Evolutionary conservation across 1,284 basidiomycete genomes (phyloP), one percentile per base, ranked within the genome.

Genomic region (Papiliotrema nemorosa): DNA sequence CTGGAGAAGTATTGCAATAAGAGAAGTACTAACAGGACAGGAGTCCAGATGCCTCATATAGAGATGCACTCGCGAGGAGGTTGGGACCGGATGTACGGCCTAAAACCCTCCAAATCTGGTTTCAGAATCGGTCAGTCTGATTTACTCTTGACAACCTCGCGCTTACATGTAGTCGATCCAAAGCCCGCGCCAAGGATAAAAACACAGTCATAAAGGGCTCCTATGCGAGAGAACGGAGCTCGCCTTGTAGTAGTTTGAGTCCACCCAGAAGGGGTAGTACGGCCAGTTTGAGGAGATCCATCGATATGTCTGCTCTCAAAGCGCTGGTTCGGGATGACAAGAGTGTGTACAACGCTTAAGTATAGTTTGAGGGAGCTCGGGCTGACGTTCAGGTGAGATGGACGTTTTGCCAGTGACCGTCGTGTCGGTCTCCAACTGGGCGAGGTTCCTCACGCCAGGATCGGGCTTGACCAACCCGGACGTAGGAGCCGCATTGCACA

Each of bases 101-200:
- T 2, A 66, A 67, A 44, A 67, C 67, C 1, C 49, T 70, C 10
- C 64, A 68, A 38, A 66, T 68, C 21, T 70, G 67, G 67, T 70
- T 70, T 35, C 66, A 68, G 49, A 70, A 70, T 44, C 47, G 67
- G 63, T 67, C n/a, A 50, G 59, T 45, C n/a, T 5, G 13, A 3
- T 13, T 31, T 13, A 3, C 18, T 31, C 5, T 18, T n/a, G n/a
- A n/a, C n/a, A n/a, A n/a, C n/a, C n/a, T n/a, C n/a, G n/a, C n/a
- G n/a, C n/a, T n/a, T n/a, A n/a, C n/a, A n/a, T n/a, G n/a, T n/a
- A n/a, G n/a, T n/a, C n/a, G 66, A 12, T 68, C 63, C 18, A 68
- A 68, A 35, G 53, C 64, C 20, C 53, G 63, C 18, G 64, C 66
- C 0, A 70, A 63, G 37, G 67, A 67, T 33, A 48, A 62, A 37